A percentile compares a stretch with the other conserved stretches of the same genome.
Conservation (phyloP, 1,284 basidiomycete species). For the Kwoniella shivajii region DNA sequence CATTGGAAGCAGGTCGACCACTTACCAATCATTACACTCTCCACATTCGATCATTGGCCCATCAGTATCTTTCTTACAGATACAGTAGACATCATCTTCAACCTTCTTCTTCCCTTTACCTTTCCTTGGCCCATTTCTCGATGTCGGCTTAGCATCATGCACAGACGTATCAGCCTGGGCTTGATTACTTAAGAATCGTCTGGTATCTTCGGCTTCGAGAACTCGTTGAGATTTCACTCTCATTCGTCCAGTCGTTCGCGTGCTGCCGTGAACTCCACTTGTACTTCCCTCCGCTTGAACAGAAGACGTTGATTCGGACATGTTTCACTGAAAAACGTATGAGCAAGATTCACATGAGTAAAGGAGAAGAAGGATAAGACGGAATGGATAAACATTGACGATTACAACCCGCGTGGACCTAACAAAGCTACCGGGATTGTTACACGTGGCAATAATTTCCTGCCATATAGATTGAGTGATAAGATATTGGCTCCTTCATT, state of each 20-base stretch:
- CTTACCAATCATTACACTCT: slow-evolving; percentile 48
- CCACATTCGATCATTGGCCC: slow-evolving; percentile 53
- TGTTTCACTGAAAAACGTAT: background rate
- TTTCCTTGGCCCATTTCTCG: slow-evolving; percentile 12
- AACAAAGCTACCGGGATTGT: too few species aligned
- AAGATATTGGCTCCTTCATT: too few species aligned
- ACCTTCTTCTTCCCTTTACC: slow-evolving; percentile 29
- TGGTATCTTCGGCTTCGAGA: slow-evolving; percentile 36
- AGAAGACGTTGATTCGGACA: too few species aligned
- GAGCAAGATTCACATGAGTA: too few species aligned
- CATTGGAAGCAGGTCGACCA: background rate
- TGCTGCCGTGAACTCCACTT: background rate
- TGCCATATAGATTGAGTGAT: too few species aligned
- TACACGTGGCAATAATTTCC: slow-evolving; percentile 8
- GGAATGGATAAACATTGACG: too few species aligned
- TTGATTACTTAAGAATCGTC: slow-evolving; percentile 18
- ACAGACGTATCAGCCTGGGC: background rate
- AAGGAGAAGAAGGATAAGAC: too few species aligned
- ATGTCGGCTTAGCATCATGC: background rate
- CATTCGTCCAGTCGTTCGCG: slow-evolving; percentile 26
- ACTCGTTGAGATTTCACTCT: slow-evolving; percentile 35
- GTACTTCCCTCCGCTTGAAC: too few species aligned
- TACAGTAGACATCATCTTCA: slow-evolving; percentile 34
- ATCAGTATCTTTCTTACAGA: slow-evolving; percentile 34
- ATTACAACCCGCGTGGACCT: too few species aligned